Base-by-base conservation (phyloP, 805 yeast species). In the Ogataea zsoltii region DNA sequence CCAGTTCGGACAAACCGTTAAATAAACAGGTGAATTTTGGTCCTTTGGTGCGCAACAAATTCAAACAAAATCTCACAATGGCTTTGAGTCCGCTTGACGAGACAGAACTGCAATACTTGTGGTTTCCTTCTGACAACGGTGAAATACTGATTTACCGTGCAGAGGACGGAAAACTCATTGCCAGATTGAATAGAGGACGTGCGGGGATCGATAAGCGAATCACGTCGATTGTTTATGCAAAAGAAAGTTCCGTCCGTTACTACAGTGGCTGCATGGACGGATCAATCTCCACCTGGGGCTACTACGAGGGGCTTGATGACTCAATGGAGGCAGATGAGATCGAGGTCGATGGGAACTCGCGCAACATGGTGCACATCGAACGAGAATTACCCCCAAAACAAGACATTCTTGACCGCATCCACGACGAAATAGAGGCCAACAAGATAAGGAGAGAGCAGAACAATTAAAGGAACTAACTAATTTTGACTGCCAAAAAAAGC, bases 51-150 rank as follows among this genome's bases (percentile, higher is more conserved):
- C 74, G 90, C 46, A 86, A 88, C 63, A 77, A 79, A 53, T 74
- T 74, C 41, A 67, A 68, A 7, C 89, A 83, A 56, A 74, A 77
- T 12, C 66, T 82, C 1, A 80, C 82, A 18, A 72, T 85, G 45
- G 65, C 77, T 36, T 58, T 85, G 16, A 75, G 79, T 42, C 79
- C 82, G 0, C 50, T 62, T 0, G 56, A 58, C 10, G 89, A 85
- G 52, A 69, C 82, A 3, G 81, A 75, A 29, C 58, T 74, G 6
- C 86, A 79, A 47, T 76, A 77, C 52, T 62, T 87, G 18, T 70
- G 87, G 63, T 80, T 82, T 43, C 92, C 95, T 0, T 82, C 89
- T 0, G 94, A 87, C 53, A 82, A 73, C 48, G 90, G 92, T 3
- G 90, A 85, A 51, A 65, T 88, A 0, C 69, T 82, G 33, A 71